These are phyloP conservation scores for Juncus effusus DNA, from an alignment of 176 grass and related monocot genomes.

Conservation along the genomic window DNA sequence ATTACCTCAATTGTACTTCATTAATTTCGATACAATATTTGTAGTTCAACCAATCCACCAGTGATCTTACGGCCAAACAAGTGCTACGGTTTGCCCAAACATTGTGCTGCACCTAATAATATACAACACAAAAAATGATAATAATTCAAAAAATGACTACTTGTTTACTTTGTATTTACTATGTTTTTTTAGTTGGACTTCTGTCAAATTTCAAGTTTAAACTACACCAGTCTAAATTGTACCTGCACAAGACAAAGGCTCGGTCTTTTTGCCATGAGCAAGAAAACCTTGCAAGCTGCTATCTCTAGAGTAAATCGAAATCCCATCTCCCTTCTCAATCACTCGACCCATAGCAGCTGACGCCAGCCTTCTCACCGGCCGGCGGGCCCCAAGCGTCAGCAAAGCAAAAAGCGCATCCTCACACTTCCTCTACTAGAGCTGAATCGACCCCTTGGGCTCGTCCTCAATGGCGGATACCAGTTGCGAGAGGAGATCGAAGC, in stretches of 20 bases:
- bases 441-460: slow-evolving; percentile 81
- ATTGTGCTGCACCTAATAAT: slow-evolving; percentile 80
- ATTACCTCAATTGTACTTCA: slow-evolving; percentile 92
- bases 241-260: slow-evolving; percentile 82
- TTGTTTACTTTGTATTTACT: no score
- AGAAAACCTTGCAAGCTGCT: slow-evolving; percentile 89
- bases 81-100: slow-evolving; percentile 77
- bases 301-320: slow-evolving; percentile 84
- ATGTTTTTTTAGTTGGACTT: no score
- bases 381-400: slow-evolving; percentile 69
- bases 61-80: slow-evolving; percentile 87
- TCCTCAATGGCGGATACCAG: slow-evolving; percentile 79
- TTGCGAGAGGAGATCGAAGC: slow-evolving; percentile 98
- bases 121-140: no score
- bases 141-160: no score
- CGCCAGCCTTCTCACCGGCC: slow-evolving; percentile 72
- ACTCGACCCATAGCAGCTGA: slow-evolving; percentile 80
- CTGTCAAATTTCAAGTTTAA: no score
- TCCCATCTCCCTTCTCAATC: slow-evolving; percentile 81
- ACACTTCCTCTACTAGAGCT: slow-evolving; percentile 89
- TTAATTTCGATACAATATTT: slow-evolving; percentile 78
- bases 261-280: slow-evolving; percentile 78
- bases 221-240: no score
- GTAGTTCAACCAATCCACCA: slow-evolving; percentile 82
- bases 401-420: slow-evolving; percentile 96